Conservation (phyloP, 345 rosid species). For the Lepidium sativum region DNA sequence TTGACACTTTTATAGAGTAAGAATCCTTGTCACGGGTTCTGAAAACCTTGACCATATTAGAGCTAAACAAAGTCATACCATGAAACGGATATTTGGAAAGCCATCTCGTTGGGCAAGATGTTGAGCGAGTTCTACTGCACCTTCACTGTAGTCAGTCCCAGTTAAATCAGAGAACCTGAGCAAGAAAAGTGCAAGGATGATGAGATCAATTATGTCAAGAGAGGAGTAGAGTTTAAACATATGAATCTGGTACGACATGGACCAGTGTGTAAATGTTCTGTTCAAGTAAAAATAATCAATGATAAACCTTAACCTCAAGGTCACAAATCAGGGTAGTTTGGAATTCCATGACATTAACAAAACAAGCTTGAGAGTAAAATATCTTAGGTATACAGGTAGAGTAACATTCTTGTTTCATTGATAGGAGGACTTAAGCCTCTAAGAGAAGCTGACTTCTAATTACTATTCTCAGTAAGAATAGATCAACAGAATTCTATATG, state of each 20-base stretch:
- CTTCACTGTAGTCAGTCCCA: conserved; percentile 88
- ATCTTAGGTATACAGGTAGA: background rate
- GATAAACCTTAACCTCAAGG: background rate
- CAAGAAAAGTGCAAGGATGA: conserved; percentile 4
- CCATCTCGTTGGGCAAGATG: conserved; percentile 85
- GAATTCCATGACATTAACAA: background rate
- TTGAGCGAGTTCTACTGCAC: conserved; percentile 77
- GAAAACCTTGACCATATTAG: background rate
- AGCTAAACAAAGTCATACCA: conserved; percentile 41
- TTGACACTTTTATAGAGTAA: background rate
- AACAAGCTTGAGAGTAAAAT: background rate
- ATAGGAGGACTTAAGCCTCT: background rate
- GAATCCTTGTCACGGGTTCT: background rate
- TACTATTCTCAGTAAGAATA: background rate
- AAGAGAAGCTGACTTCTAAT: background rate
- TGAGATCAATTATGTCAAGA: background rate
- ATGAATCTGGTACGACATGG: background rate
- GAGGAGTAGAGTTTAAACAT: background rate
- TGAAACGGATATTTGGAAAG: conserved; percentile 51
- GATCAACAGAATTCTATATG: background rate
- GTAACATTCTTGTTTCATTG: background rate
- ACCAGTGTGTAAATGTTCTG: background rate
- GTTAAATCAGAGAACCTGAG: conserved; percentile 88
- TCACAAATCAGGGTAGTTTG: background rate
- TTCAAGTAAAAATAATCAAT: background rate